These are phyloP conservation scores for Phellopilus nigrolimitatus DNA, from an alignment of 1,284 basidiomycete genomes.

Conservation along the genomic window DNA sequence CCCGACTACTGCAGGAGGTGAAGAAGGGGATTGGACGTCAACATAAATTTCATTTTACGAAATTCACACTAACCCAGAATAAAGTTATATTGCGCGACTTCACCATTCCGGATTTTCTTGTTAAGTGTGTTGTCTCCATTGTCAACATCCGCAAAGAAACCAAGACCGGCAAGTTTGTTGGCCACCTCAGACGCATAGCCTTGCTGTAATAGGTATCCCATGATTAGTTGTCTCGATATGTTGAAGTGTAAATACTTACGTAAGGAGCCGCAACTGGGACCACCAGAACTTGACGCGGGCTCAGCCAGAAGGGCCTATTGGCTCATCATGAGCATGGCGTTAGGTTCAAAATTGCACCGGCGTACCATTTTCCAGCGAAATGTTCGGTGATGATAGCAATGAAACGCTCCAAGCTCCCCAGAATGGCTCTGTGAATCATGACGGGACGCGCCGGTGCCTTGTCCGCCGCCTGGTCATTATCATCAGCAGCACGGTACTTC, in stretches of 20 bases:
- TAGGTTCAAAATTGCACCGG: neutral
- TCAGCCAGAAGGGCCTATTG: conserved; percentile 94
- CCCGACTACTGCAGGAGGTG: conserved; percentile 71
- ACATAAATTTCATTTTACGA: too few species aligned
- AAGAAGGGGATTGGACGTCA: neutral
- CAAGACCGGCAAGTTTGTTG: conserved; percentile 61
- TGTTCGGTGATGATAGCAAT: conserved; percentile 98
- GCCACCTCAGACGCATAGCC: conserved; percentile 86
- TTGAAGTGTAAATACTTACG: conserved; percentile 44
- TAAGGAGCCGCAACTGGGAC: conserved; percentile 89
- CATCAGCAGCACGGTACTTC: conserved; percentile 80
- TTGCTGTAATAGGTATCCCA: conserved; percentile 46
- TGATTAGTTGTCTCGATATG: neutral
- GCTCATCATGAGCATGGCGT: conserved; percentile 8
- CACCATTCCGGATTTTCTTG: conserved; percentile 95
- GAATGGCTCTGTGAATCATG: conserved; percentile 97
- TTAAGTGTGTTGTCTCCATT: conserved; percentile 88
- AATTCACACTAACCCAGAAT: conserved; percentile 72
- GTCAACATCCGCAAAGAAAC: conserved; percentile 90
- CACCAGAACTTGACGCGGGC: conserved; percentile 90
- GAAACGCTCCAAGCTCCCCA: conserved; percentile 94
- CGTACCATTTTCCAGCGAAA: conserved; percentile 92
- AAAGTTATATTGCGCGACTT: conserved; percentile 95
- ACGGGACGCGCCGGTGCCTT: conserved; percentile 76
- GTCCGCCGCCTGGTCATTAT: conserved; percentile 47